These are phyloP conservation scores for Arthrobotrys sinensis DNA, from an alignment of 2,329 filamentous ascomycete species.

Conservation along the genomic window DNA sequence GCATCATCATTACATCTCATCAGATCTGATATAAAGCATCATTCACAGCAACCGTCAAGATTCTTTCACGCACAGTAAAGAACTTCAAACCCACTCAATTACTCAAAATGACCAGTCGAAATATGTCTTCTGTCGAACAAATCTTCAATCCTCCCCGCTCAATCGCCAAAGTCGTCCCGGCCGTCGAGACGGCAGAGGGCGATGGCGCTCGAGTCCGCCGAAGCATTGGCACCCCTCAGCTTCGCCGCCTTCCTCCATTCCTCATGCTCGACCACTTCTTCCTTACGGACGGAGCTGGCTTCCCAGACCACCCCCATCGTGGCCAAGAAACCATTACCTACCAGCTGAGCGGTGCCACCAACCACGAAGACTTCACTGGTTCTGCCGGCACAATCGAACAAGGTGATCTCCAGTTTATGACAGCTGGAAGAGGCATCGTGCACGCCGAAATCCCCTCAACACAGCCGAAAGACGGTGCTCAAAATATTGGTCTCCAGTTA, in stretches of 20 bases:
- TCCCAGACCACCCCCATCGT: constrained; percentile 84
- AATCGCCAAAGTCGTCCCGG: constrained; percentile 86
- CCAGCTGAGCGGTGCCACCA: constrained; percentile 84
- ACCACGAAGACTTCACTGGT: constrained; percentile 93
- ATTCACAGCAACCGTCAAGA: constrained; percentile 25
- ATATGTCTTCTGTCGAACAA: constrained; percentile 45
- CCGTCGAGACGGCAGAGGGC: constrained; percentile 88
- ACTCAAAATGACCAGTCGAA: constrained; percentile 50
- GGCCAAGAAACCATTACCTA: constrained; percentile 95
- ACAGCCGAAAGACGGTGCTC: constrained; percentile 78
- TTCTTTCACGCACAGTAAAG: constrained; percentile 42
- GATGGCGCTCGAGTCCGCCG: constrained; percentile 88
- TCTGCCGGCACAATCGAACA: constrained; percentile 85
- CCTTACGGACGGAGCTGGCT: constrained; percentile 84
- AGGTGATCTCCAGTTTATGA: constrained; percentile 99
- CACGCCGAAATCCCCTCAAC: constrained; percentile 95
- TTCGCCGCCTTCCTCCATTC: constrained; percentile 91
- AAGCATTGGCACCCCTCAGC: constrained; percentile 85
- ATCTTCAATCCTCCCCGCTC: constrained; percentile 73
- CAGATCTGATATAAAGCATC: neutral
- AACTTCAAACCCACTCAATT: constrained; percentile 35
- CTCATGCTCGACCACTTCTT: constrained; percentile 96
- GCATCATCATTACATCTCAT: constrained; percentile 24
- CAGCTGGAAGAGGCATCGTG: constrained; percentile 89
- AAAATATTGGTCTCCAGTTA: constrained; percentile 90